phyloP scores from a whole-genome alignment of 169 alveolate species.

The Plasmodium cynomolgi region DNA sequence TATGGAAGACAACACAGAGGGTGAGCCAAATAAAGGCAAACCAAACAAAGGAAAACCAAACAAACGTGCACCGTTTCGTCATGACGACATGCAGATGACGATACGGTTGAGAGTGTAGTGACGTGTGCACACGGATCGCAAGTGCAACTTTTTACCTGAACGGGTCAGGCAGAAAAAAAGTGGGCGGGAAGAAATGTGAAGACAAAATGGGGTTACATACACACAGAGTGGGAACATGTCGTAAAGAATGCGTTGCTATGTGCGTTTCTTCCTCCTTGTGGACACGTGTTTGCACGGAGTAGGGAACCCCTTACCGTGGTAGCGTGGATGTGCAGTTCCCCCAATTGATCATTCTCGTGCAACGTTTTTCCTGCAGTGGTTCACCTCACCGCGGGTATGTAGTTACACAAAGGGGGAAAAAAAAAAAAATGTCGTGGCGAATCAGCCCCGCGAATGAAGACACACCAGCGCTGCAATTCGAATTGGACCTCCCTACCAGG shows the following conservation, averaged over 20 bases:
- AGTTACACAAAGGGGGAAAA: not conserved
- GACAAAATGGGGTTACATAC: not conserved
- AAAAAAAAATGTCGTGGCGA: not conserved
- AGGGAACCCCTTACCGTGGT: not conserved
- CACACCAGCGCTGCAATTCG: not conserved
- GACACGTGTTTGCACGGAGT: not conserved
- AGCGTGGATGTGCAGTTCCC: not conserved
- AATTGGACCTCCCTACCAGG: not conserved
- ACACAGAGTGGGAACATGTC: not conserved
- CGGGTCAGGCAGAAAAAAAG: not conserved
- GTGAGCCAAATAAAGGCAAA: not conserved
- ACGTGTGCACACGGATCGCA: not conserved
- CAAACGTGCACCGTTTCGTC: not conserved
- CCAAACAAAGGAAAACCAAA: not conserved
- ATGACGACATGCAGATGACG: not conserved
- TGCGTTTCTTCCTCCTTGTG: not conserved
- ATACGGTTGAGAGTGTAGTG: not conserved
- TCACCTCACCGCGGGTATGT: not conserved
- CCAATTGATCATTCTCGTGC: not conserved
- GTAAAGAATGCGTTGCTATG: not conserved
- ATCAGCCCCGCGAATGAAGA: not conserved
- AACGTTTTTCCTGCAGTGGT: not conserved
- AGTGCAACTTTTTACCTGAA: not conserved
- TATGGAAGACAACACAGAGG: conserved; percentile 2
- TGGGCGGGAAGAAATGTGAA: not conserved